Percentiles rank a stretch among this genome's conserved stretches.
phyloP scores from a whole-genome alignment of 2,329 filamentous ascomycete genomes.

The Mariannaea sp. region DNA sequence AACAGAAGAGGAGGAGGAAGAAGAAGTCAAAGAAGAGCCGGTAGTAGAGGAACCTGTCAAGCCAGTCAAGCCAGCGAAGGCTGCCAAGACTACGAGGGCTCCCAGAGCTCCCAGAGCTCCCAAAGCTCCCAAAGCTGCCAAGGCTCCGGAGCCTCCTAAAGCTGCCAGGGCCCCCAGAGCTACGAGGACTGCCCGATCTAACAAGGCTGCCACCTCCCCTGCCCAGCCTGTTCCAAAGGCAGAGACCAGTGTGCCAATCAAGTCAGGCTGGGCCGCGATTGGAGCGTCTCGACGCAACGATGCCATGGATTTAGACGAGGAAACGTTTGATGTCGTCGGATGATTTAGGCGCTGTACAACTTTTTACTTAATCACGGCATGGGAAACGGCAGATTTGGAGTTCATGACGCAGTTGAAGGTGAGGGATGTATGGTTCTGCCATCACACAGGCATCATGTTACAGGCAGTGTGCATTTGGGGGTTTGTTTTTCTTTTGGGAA shows the following conservation, averaged over 20 bases:
- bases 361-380: neutral
- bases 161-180: neutral
- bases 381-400: slow-evolving; percentile 21
- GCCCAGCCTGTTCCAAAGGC: slow-evolving; percentile 10
- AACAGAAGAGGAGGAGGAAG: no score
- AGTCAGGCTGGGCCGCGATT: slow-evolving; percentile 41
- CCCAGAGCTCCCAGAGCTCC: slow-evolving; percentile 2
- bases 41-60: slow-evolving; percentile 21
- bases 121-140: neutral
- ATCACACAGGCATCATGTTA: neutral
- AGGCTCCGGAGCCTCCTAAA: neutral
- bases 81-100: slow-evolving; percentile 4
- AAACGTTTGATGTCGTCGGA: slow-evolving; percentile 42
- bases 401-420: neutral
- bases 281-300: slow-evolving; percentile 32
- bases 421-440: neutral
- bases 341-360: neutral
- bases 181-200: neutral
- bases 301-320: slow-evolving; percentile 41
- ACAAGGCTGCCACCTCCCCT: neutral
- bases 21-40: slow-evolving; percentile 26
- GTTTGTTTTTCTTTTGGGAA: neutral
- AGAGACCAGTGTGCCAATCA: slow-evolving; percentile 21
- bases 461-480: neutral
- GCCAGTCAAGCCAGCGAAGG: neutral